Base-by-base conservation (phyloP, 352 stramenopile genomes). In the Pilasporangium apinafurcum region DNA sequence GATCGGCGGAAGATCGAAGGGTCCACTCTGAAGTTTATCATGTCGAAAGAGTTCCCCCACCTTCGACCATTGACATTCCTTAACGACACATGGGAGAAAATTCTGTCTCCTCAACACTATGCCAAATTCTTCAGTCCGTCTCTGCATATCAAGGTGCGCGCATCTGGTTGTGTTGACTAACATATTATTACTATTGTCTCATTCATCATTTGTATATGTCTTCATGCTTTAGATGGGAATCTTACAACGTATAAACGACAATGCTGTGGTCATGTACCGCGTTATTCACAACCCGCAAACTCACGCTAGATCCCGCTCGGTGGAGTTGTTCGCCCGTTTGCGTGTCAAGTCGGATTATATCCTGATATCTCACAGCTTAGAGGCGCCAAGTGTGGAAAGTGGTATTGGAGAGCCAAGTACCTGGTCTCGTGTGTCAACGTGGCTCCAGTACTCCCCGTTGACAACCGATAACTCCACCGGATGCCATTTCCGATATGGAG, bases 191-290 rank as follows among this genome's bases (percentile, higher is more conserved):
- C n/a, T n/a, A n/a, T n/a, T n/a, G n/a, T n/a, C n/a, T n/a, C n/a
- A n/a, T n/a, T n/a, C n/a, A n/a, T n/a, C n/a, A n/a, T n/a, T n/a
- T n/a, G n/a, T n/a, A n/a, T n/a, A n/a, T n/a, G n/a, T n/a, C n/a
- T n/a, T n/a, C n/a, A n/a, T n/a, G n/a, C n/a, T 25, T 10, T 26
- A 79, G 61, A 67, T 65, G 45, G 63, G 70, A 30, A 46, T 76
- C 22, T 44, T 79, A 26, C 67, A 76, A 49, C 59, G 59, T 28
- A 55, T 79, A 20, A 68, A 50, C 45, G 37, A 61, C 34, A 64
- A 79, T 37, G 67, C 67, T 4, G 63, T 79, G 33, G 68, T 79
- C 40, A 57, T 75, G 31, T 73, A 75, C 53, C 67, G 67, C 18
- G 60, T 54, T 34, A 76, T 76, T 34, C 75, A 54, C 47, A 65